phyloP scores from a whole-genome alignment of 768 basidiomycete genomes.

The Lactifluus piperatus region DNA sequence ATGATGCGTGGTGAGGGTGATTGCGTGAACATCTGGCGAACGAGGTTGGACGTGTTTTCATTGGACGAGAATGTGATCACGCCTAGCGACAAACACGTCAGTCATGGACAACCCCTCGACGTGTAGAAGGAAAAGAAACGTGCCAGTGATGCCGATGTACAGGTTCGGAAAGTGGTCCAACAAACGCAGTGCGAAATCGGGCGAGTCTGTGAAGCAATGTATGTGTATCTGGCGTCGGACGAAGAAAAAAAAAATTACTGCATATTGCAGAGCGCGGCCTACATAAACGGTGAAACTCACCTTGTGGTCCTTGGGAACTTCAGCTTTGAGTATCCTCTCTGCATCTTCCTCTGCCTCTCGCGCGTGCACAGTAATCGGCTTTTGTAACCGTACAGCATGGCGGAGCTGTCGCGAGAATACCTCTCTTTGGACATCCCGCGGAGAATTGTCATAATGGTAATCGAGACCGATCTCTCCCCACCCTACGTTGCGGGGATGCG shows the following conservation, averaged over 20 bases:
- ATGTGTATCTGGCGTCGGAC: constrained; percentile 56
- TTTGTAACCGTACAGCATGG: constrained; percentile 56
- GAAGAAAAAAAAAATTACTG: not conserved
- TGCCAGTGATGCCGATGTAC: constrained; percentile 75
- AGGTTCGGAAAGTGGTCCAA: constrained; percentile 74
- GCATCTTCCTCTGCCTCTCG: constrained; percentile 82
- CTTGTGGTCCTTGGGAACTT: constrained; percentile 62
- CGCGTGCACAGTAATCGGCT: constrained; percentile 81
- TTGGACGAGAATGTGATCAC: constrained; percentile 79
- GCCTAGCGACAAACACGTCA: constrained; percentile 31
- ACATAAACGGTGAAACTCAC: constrained; percentile 28
- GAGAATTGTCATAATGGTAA: constrained; percentile 76
- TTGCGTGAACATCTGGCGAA: constrained; percentile 35
- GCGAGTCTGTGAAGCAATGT: constrained; percentile 83
- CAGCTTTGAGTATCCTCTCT: constrained; percentile 64
- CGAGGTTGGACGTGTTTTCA: constrained; percentile 54
- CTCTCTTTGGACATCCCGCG: constrained; percentile 54
- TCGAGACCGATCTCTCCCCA: constrained; percentile 88
- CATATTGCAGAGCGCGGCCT: not conserved
- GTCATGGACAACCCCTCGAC: not conserved
- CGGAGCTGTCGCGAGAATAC: constrained; percentile 63
- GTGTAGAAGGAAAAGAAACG: not conserved
- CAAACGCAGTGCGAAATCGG: constrained; percentile 60
- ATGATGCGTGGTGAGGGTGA: constrained; percentile 32
- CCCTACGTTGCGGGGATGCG: constrained; percentile 74